Evolutionary conservation across 179 eudicot species (phyloP), one percentile per base, ranked within the genome.

Genomic region (Amaranthus tricolor): DNA sequence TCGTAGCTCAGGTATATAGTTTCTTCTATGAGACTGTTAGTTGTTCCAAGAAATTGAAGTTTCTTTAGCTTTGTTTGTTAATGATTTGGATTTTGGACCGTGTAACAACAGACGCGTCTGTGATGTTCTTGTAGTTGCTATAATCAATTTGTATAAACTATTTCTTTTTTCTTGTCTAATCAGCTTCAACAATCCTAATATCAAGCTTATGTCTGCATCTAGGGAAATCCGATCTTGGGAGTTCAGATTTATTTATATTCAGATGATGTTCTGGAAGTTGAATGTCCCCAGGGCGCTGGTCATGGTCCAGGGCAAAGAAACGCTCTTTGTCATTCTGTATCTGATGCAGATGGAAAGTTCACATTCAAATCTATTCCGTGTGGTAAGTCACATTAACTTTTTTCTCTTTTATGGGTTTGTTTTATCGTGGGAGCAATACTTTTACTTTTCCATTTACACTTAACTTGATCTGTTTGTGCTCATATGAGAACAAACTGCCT

Each of bases 181-280:
- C 8, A n/a, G 61, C 66, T 72, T 61, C 10, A 55, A 49, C 50
- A 53, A 48, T 71, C 68, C 65, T 65, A 51, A 63, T 55, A 9
- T 55, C 20, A 55, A 17, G 68, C 7, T 65, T 64, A 5, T 55
- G 73, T 80, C 63, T 70, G 40, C 65, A 60, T 75, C 5, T 65
- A 95, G 99, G 99, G 98, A 66, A 93, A 93, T 79, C 99, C 99
- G 45, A 93, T 95, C 72, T 79, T 95, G 84, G 99, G 99, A 65
- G 98, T 95, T 85, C 94, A 95, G 72, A 84, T 93, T 71, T 95
- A 91, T 80, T 82, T 95, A 55, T 89, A 88, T 80, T 95, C 99
- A 54, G 90, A 93, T 68, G 97, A 93, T 82, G 88, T 91, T 72
- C 71, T 52, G 53, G 87, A 84, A 81, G 85, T 95, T 84, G 83